These are phyloP conservation scores for Torrubiella hemipterigena DNA, from an alignment of 2,329 filamentous ascomycete genomes.

Conservation along the genomic window DNA sequence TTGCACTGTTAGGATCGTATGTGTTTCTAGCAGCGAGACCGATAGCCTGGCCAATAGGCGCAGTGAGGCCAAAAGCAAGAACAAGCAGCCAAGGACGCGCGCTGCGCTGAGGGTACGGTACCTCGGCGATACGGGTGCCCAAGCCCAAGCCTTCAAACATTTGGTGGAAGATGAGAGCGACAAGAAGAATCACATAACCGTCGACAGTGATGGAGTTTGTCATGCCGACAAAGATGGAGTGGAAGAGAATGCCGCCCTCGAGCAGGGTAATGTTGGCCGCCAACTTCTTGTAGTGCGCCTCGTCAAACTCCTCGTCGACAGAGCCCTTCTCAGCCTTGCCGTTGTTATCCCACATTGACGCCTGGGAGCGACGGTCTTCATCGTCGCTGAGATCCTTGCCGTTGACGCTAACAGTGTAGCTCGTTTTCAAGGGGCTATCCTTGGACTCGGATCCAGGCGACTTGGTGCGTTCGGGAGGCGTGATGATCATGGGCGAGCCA, in stretches of 20 bases:
- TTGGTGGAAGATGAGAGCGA: conserved; percentile 62
- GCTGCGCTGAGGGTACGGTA: conserved; percentile 45
- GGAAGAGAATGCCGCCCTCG: conserved; percentile 68
- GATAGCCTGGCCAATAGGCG: conserved; percentile 53
- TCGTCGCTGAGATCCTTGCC: neutral
- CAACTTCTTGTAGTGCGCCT: conserved; percentile 43
- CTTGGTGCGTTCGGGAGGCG: neutral
- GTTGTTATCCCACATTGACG: conserved; percentile 14
- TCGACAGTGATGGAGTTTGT: conserved; percentile 58
- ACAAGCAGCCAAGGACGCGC: conserved; percentile 49
- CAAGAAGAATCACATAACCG: conserved; percentile 52
- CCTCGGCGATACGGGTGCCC: conserved; percentile 57
- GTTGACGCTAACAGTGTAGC: too few relatives aligned
- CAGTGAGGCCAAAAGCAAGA: conserved; percentile 50
- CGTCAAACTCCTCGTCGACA: conserved; percentile 33
- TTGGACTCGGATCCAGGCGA: neutral
- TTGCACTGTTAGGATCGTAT: conserved; percentile 51
- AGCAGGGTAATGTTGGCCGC: conserved; percentile 63
- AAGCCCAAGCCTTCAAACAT: conserved; percentile 59
- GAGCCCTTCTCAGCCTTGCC: too few relatives aligned
- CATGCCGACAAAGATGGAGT: conserved; percentile 66
- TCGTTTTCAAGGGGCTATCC: neutral
- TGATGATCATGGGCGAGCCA: too few relatives aligned
- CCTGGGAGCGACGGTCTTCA: neutral
- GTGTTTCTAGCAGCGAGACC: conserved; percentile 42